A percentile compares a stretch with the other conserved stretches of the same genome.
Conservation (phyloP, 2,329 filamentous ascomycete genomes). For the Clonostachys chloroleuca region DNA sequence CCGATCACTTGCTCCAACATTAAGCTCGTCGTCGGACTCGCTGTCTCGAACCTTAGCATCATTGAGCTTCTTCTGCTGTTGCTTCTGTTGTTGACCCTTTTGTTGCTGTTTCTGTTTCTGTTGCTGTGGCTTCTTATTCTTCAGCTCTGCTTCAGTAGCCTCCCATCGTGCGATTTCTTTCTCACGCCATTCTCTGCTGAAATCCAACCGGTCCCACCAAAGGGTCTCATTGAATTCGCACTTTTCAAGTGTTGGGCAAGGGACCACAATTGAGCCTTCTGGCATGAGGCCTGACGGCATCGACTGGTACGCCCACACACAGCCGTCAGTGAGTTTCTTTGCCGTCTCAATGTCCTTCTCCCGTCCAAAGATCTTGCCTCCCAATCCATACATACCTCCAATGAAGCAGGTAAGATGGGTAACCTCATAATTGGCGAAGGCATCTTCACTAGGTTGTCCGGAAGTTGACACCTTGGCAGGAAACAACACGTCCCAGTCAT, state of each 20-base stretch:
- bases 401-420: slow-evolving; percentile 65
- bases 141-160: slow-evolving; percentile 22
- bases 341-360: slow-evolving; percentile 59
- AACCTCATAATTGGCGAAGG: slow-evolving; percentile 51
- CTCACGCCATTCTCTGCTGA: slow-evolving; percentile 34
- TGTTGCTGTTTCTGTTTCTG: slow-evolving; percentile 7
- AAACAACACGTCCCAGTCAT: slow-evolving; percentile 64
- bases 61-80: slow-evolving; percentile 4
- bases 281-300: slow-evolving; percentile 63
- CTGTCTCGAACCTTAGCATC: slow-evolving; percentile 3
- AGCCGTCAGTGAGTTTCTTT: slow-evolving; percentile 61
- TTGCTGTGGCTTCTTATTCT: background rate
- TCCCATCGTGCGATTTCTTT: slow-evolving; percentile 38
- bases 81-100: slow-evolving; percentile 11
- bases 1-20: background rate
- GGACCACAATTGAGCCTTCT: slow-evolving; percentile 37
- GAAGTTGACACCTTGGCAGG: slow-evolving; percentile 51
- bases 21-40: background rate
- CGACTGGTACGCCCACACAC: slow-evolving; percentile 64
- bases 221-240: slow-evolving; percentile 47
- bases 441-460: slow-evolving; percentile 34
- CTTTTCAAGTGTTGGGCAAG: slow-evolving; percentile 39
- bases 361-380: slow-evolving; percentile 56
- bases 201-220: slow-evolving; percentile 46
- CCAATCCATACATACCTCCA: slow-evolving; percentile 66